A percentile compares a stretch with the other conserved stretches of the same genome.
Conservation (phyloP, 768 basidiomycete species). For the Leccinum uliginosum region DNA sequence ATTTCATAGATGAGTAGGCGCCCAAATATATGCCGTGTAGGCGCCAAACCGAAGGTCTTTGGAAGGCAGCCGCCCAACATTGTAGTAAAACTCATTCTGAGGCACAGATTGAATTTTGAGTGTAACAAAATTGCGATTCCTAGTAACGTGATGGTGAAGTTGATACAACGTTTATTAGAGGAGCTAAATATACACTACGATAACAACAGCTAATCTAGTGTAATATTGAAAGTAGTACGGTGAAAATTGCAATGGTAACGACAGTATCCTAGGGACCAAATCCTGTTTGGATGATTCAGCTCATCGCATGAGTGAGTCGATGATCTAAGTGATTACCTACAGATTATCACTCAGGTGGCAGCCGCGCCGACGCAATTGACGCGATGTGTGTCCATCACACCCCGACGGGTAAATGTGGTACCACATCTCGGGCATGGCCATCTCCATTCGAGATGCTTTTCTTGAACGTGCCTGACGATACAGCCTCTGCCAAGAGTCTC, state of each 20-base stretch:
- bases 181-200: not conserved
- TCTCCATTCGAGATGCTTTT: conserved; percentile 17
- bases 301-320: not conserved
- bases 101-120: not conserved
- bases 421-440: conserved; percentile 24
- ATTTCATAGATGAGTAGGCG: not conserved
- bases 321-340: not conserved
- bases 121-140: not conserved
- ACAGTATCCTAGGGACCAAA: not conserved
- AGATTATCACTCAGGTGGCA: not conserved
- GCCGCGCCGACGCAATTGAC: not conserved
- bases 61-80: conserved; percentile 1
- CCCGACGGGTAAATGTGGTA: conserved; percentile 17
- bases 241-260: not conserved
- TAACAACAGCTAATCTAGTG: not conserved
- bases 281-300: conserved; percentile 4
- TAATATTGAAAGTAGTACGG: not conserved
- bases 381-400: conserved; percentile 17
- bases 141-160: not conserved
- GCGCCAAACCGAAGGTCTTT: not conserved
- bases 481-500: conserved; percentile 12
- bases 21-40: not conserved
- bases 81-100: not conserved
- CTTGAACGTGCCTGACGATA: conserved; percentile 22
- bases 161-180: not conserved